Evolutionary conservation across 441 rosid species (phyloP).

Genomic region (Pelargonium myrrhifolium): DNA sequence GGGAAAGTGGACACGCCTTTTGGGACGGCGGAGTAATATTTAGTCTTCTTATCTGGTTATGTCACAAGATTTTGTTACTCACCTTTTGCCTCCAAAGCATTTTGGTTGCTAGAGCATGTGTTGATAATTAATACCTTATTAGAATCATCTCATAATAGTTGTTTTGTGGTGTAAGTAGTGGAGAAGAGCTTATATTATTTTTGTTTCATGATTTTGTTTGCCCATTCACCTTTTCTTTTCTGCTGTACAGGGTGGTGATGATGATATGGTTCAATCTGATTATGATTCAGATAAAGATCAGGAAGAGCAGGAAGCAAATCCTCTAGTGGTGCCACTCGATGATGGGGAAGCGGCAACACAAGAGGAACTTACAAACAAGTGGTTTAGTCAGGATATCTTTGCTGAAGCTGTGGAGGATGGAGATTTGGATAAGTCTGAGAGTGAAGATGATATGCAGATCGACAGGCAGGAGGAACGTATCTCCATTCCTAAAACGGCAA

Average conservation of each 20-base stretch:
- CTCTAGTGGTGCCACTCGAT: conserved; percentile 64
- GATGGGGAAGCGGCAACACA: conserved; percentile 54
- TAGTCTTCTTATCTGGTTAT: not conserved
- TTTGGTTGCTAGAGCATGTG: too few species aligned
- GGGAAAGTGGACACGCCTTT: too few species aligned
- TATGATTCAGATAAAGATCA: conserved; percentile 64
- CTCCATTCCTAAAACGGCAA: conserved; percentile 22
- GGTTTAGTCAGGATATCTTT: conserved; percentile 87
- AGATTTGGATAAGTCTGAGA: conserved; percentile 46
- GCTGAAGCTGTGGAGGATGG: conserved; percentile 76
- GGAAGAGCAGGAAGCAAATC: conserved; percentile 62
- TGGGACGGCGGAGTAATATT: too few species aligned
- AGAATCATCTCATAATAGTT: not conserved
- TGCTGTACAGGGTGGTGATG: conserved; percentile 46
- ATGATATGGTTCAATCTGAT: conserved; percentile 37
- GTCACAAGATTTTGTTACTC: not conserved
- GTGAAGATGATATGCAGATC: conserved; percentile 47
- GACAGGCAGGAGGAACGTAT: conserved; percentile 23
- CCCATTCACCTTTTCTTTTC: conserved; percentile 7
- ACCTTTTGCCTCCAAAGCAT: not conserved
- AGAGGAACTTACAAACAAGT: conserved; percentile 66
- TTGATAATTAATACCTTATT: not conserved
- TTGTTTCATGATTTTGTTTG: not conserved
- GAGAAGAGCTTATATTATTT: not conserved
- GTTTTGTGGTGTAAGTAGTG: not conserved